These are phyloP conservation scores for Sparassis latifolia DNA, from an alignment of 1,284 basidiomycete genomes.

Conservation along the genomic window DNA sequence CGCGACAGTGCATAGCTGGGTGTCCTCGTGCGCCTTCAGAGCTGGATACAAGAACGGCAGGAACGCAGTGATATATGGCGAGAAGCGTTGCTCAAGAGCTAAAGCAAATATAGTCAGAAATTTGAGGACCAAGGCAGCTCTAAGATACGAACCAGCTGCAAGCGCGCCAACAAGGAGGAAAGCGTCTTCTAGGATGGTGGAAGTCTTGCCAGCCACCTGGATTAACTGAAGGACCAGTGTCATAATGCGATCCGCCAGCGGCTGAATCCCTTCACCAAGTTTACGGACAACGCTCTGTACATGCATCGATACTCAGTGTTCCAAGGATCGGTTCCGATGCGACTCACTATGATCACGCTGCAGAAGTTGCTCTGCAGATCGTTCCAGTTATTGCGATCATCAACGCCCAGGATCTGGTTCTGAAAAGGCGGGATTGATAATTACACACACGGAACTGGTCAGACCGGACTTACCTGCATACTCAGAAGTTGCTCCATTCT, in stretches of 20 bases:
- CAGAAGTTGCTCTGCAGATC: conserved; percentile 97
- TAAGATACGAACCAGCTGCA: conserved; percentile 47
- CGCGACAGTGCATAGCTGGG: conserved; percentile 91
- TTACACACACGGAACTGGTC: neutral
- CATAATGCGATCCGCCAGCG: conserved; percentile 94
- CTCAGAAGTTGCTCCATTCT: conserved; percentile 86
- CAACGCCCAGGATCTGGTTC: conserved; percentile 92
- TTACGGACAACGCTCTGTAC: conserved; percentile 78
- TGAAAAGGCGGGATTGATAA: conserved; percentile 24
- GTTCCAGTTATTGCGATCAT: conserved; percentile 99
- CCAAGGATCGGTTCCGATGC: neutral
- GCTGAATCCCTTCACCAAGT: conserved; percentile 78
- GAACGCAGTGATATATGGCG: conserved; percentile 88
- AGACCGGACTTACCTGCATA: conserved; percentile 54
- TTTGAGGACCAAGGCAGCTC: neutral
- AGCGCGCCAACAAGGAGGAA: conserved; percentile 94
- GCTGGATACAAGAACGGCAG: conserved; percentile 87
- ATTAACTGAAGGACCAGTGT: conserved; percentile 85
- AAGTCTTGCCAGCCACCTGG: conserved; percentile 83
- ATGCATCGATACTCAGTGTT: neutral
- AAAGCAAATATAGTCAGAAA: conserved; percentile 4
- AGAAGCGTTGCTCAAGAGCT: conserved; percentile 83
- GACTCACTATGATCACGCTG: conserved; percentile 77
- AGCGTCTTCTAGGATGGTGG: conserved; percentile 95
- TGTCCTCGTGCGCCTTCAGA: conserved; percentile 90